These are phyloP conservation scores for Nicotiana noctiflora DNA, from an alignment of 257 asterid genomes.

Conservation along the genomic window DNA sequence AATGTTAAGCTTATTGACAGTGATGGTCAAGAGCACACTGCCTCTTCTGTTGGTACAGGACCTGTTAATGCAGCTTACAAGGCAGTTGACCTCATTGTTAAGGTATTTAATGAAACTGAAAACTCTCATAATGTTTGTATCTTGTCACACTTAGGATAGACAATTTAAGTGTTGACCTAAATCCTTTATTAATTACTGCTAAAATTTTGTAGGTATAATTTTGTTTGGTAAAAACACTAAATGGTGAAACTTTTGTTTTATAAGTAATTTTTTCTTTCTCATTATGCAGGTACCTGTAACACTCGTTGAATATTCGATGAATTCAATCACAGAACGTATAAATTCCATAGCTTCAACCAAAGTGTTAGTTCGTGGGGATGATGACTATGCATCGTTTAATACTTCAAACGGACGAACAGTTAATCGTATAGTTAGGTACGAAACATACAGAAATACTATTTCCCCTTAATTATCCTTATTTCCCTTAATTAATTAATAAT, in stretches of 20 bases:
- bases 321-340: slow-evolving; percentile 79
- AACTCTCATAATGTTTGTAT: not conserved
- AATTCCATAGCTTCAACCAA: slow-evolving; percentile 84
- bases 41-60: slow-evolving; percentile 91
- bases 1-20: slow-evolving; percentile 70
- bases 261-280: no score
- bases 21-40: slow-evolving; percentile 51
- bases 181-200: no score
- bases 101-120: slow-evolving; percentile 40
- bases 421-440: slow-evolving; percentile 70
- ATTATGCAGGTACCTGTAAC: slow-evolving; percentile 57
- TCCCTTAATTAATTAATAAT: not conserved
- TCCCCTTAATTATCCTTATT: not conserved
- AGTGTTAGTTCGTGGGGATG: slow-evolving; percentile 55
- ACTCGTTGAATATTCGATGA: slow-evolving; percentile 75
- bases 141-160: not conserved
- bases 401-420: slow-evolving; percentile 49
- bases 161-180: no score
- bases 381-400: slow-evolving; percentile 31
- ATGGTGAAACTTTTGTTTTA: not conserved
- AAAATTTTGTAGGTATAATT: no score
- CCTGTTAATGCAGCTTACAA: slow-evolving; percentile 96
- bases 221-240: no score
- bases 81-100: slow-evolving; percentile 72
- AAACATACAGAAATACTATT: not conserved